phyloP scores from a whole-genome alignment of 164 flowering plant species.

The Magnolia kwangsiensis region DNA sequence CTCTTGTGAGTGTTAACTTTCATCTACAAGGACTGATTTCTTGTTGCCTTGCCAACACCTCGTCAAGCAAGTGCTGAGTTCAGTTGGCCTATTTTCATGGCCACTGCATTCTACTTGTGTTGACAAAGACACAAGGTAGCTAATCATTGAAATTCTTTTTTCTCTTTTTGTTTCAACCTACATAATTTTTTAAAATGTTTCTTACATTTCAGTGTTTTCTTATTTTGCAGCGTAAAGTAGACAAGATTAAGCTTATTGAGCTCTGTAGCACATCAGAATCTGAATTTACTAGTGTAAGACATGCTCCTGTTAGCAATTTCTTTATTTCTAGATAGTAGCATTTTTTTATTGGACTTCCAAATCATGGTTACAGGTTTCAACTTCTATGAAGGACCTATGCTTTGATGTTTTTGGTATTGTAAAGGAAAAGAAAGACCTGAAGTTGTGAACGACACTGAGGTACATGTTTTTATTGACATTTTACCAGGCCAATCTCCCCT shows the following conservation, averaged over 20 bases:
- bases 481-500: background rate
- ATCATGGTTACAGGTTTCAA: conserved; percentile 52
- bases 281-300: conserved; percentile 38
- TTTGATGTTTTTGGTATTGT: conserved; percentile 75
- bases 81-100: conserved; percentile 80
- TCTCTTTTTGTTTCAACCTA: background rate
- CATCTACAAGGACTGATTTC: conserved; percentile 82
- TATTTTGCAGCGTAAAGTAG: conserved; percentile 74
- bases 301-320: conserved; percentile 3
- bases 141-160: background rate
- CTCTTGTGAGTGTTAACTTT: background rate
- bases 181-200: background rate
- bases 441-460: conserved; percentile 78
- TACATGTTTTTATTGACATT: conserved; percentile 14
- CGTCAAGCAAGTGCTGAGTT: conserved; percentile 76
- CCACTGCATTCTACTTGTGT: conserved; percentile 88
- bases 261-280: conserved; percentile 85
- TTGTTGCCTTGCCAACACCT: conserved; percentile 69
- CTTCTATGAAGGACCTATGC: conserved; percentile 88
- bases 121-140: conserved; percentile 82
- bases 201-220: background rate
- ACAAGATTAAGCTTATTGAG: conserved; percentile 81
- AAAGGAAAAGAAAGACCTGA: conserved; percentile 84
- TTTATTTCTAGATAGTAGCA: background rate
- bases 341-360: background rate